These are phyloP conservation scores for Verticillium albo-atrum DNA, from an alignment of 2,329 filamentous ascomycete species.

Conservation along the genomic window DNA sequence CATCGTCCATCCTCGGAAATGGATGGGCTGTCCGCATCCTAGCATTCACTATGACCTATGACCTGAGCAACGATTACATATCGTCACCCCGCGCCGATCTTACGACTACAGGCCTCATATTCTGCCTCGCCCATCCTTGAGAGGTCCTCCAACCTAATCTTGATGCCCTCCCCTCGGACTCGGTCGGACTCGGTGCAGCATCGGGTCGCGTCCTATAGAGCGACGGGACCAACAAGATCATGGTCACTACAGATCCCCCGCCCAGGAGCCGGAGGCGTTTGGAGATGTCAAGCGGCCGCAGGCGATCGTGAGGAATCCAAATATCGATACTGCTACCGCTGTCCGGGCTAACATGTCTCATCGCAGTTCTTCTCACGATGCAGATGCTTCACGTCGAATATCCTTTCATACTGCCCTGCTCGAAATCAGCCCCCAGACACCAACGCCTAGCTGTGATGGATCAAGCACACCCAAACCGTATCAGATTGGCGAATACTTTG, in stretches of 20 bases:
- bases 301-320: neutral
- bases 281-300: neutral
- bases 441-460: slow-evolving; percentile 10
- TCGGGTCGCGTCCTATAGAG: neutral
- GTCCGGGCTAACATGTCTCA: neutral
- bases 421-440: slow-evolving; percentile 1
- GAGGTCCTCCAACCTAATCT: neutral
- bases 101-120: no score
- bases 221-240: neutral
- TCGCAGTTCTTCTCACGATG: neutral
- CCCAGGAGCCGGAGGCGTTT: neutral
- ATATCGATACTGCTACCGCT: neutral
- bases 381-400: neutral
- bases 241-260: neutral
- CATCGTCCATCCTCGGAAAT: no score
- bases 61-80: no score
- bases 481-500: slow-evolving; percentile 6
- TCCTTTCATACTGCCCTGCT: slow-evolving; percentile 11
- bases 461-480: slow-evolving; percentile 8
- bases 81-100: no score
- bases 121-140: no score
- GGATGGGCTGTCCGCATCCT: no score
- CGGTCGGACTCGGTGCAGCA: neutral
- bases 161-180: neutral
- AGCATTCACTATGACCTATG: no score